Percentiles rank a stretch among this genome's conserved stretches.
phyloP scores from a whole-genome alignment of 805 yeast genomes.

The Monosporozyma servazzii region DNA sequence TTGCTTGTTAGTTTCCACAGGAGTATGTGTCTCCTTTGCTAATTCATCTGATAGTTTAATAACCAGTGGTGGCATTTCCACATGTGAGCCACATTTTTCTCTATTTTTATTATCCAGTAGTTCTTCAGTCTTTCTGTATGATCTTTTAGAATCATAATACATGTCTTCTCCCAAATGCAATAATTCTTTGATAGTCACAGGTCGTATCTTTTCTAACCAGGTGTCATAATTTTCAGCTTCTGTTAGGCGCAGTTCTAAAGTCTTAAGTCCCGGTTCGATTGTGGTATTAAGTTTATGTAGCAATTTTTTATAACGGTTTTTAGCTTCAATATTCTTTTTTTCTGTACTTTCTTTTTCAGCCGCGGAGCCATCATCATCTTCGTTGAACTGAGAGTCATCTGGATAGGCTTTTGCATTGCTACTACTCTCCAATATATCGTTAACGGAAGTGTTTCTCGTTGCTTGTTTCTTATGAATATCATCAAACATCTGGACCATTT shows the following conservation, averaged over 20 bases:
- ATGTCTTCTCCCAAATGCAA: conserved; percentile 16
- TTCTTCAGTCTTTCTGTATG: conserved; percentile 19
- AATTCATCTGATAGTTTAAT: neutral
- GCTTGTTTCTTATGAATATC: conserved; percentile 12
- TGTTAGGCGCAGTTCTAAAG: conserved; percentile 9
- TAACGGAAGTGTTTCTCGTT: neutral
- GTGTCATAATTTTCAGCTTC: conserved; percentile 14
- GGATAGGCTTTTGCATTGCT: conserved; percentile 6
- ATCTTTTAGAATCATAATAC: conserved; percentile 22
- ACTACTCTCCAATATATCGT: neutral
- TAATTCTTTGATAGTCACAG: conserved; percentile 19
- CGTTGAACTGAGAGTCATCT: conserved; percentile 11
- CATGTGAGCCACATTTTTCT: neutral
- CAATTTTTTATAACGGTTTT: conserved; percentile 11
- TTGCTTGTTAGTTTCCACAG: neutral
- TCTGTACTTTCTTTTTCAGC: conserved; percentile 13
- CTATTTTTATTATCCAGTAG: conserved; percentile 13
- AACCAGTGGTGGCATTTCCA: neutral
- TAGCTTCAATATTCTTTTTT: conserved; percentile 9
- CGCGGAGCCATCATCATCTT: conserved; percentile 8
- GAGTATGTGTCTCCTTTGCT: neutral
- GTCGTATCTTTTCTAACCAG: conserved; percentile 8
- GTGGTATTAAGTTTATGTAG: conserved; percentile 9
- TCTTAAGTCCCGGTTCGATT: conserved; percentile 15
- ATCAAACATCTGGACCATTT: conserved; percentile 23